Conservation (phyloP, 306 rosid genomes). For the Castanea sativa region DNA sequence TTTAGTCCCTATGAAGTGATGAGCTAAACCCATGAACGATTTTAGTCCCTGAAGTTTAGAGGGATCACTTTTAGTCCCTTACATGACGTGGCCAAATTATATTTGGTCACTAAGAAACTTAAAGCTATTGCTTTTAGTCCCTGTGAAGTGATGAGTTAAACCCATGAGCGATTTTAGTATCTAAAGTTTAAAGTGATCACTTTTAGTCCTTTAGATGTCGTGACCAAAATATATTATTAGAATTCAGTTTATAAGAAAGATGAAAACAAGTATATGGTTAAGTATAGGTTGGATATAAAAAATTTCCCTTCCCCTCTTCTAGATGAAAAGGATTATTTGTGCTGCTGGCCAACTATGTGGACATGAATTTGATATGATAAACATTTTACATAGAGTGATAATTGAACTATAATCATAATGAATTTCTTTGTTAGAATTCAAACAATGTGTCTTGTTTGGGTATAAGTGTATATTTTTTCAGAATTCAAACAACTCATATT, state of each 20-base stretch:
- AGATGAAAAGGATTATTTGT: background rate
- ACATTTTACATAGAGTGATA: slow-evolving; percentile 17
- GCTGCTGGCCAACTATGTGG: slow-evolving; percentile 3
- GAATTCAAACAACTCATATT: background rate
- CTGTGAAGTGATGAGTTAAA: no score
- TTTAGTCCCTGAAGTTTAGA: no score
- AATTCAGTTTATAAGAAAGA: background rate
- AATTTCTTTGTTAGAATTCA: background rate
- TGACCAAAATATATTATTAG: no score
- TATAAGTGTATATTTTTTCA: background rate
- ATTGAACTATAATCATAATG: background rate
- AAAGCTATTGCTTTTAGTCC: no score
- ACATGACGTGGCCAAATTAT: no score
- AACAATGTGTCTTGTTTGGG: slow-evolving; percentile 8
- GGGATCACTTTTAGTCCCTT: no score
- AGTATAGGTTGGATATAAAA: background rate
- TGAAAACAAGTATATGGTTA: background rate
- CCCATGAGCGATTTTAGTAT: no score
- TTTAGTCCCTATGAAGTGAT: no score
- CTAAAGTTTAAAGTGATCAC: no score
- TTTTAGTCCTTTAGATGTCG: no score
- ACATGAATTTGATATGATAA: slow-evolving; percentile 4
- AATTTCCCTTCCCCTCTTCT: slow-evolving; percentile 1
- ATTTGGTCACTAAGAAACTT: no score
- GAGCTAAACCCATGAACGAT: no score